Evolutionary conservation across 2,329 filamentous ascomycete genomes (phyloP), one percentile per base, ranked within the genome.

Genomic region (Fusarium sp.): DNA sequence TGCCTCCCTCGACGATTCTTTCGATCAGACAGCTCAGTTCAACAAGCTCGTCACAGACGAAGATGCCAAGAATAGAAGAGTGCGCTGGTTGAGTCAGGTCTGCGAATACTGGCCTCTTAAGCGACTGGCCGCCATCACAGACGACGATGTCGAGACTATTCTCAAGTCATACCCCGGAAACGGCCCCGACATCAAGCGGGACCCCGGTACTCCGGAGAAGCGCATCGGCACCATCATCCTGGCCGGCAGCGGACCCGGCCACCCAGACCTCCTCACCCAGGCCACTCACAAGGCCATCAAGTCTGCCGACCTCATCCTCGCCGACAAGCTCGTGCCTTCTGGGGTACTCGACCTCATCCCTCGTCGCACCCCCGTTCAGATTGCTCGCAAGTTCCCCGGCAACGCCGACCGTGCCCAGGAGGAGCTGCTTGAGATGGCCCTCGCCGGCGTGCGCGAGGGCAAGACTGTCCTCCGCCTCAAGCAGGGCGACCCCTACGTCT

Each of bases 41-140:
- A 99, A 99, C 82, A 91, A 89, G 70, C 87, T 99, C 5, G 89
- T 98, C 8, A 90, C 88, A 0, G 92, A 94, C 56, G 91, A 92
- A 52, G 94, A 97, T 78, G 84, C 89, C 1, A 95, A 95, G 80
- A 95, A 90, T 25, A 88, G 96, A 69, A 90, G 97, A 61, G 95
- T 97, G 87, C 90, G 97, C 67, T 99, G 97, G 97, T 87, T 99
- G 2, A 91, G 93, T 22, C 97, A 99, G 81, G 95, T 99, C 62
- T 99, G 97, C 87, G 97, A 99, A 85, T 99, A 99, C 84, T 99
- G 97, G 97, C 95, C 97, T 2, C 87, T 99, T 29, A 92, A 91
- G 73, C 91, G 94, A 20, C 89, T 99, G 2, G 95, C 95, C 9
- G 88, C 89, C 45, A 92, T 98, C 73, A 92, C 90, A 5, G 94